phyloP scores from a whole-genome alignment of 1,284 basidiomycete genomes.

The Trametes pubescens region DNA sequence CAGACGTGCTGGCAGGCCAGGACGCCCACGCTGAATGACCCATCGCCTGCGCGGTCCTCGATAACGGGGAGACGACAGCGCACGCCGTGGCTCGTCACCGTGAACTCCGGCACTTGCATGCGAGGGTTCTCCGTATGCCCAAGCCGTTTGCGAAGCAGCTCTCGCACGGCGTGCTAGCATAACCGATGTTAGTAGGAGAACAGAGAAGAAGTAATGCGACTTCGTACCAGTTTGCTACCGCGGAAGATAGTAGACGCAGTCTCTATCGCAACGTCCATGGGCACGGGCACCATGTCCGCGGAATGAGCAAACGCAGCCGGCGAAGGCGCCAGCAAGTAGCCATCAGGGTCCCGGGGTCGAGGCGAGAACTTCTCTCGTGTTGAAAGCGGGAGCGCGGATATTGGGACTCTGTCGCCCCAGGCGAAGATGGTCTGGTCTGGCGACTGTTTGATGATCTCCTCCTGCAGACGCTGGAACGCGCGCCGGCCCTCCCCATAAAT shows the following conservation, averaged over 20 bases:
- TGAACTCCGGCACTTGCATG: constrained; percentile 7
- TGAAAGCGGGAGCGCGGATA: neutral
- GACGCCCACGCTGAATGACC: constrained; percentile 2
- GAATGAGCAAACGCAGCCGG: constrained; percentile 7
- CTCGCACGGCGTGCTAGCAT: neutral
- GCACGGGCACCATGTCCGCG: constrained; percentile 3
- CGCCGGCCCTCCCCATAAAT: constrained; percentile 25
- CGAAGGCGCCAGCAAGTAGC: constrained; percentile 16
- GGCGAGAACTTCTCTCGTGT: neutral
- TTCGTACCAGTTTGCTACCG: constrained; percentile 5
- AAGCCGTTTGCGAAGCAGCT: neutral
- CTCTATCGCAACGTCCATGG: constrained; percentile 5
- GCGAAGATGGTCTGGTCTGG: constrained; percentile 25
- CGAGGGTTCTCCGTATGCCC: neutral
- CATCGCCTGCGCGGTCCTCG: neutral
- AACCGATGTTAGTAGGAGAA: neutral
- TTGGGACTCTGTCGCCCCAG: constrained; percentile 18
- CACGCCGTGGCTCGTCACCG: constrained; percentile 7
- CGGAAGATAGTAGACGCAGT: neutral
- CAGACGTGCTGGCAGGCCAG: constrained; percentile 10
- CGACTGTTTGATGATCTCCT: constrained; percentile 26
- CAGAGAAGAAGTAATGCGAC: neutral
- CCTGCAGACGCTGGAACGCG: constrained; percentile 26
- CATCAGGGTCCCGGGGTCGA: neutral
- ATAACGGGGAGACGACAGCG: constrained; percentile 9